Evolutionary conservation across 2,329 filamentous ascomycete species (phyloP).

Genomic region (Biscogniauxia mediterranea): DNA sequence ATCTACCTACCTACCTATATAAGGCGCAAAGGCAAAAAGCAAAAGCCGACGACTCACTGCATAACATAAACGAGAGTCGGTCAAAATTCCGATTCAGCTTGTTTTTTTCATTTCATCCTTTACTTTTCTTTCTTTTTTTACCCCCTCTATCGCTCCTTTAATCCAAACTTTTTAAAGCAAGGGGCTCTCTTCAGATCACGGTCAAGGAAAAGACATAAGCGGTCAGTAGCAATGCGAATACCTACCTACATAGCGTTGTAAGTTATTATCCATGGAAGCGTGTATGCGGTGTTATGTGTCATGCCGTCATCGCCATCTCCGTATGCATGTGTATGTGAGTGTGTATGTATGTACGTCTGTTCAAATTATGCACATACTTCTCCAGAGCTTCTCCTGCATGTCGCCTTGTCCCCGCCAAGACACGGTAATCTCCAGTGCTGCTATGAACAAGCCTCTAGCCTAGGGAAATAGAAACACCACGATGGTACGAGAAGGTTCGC

Average conservation of each 20-base stretch:
- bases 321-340: neutral
- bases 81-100: too few relatives aligned
- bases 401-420: neutral
- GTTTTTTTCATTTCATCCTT: too few relatives aligned
- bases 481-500: neutral
- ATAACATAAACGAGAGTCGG: too few relatives aligned
- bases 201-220: neutral
- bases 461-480: neutral
- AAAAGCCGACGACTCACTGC: too few relatives aligned
- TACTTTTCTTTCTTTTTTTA: too few relatives aligned
- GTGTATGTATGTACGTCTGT: neutral
- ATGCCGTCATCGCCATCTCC: neutral
- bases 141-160: neutral
- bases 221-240: neutral
- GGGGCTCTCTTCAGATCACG: neutral
- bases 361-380: neutral
- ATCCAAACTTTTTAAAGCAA: neutral
- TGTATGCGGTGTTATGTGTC: neutral
- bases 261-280: neutral
- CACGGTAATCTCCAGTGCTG: neutral
- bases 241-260: neutral
- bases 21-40: too few relatives aligned
- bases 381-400: neutral
- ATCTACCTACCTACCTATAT: too few relatives aligned
- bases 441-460: neutral